Percentiles rank a stretch among this genome's conserved stretches.
phyloP scores from a whole-genome alignment of 2,329 filamentous ascomycete genomes.

The Epichloe amarillans region DNA sequence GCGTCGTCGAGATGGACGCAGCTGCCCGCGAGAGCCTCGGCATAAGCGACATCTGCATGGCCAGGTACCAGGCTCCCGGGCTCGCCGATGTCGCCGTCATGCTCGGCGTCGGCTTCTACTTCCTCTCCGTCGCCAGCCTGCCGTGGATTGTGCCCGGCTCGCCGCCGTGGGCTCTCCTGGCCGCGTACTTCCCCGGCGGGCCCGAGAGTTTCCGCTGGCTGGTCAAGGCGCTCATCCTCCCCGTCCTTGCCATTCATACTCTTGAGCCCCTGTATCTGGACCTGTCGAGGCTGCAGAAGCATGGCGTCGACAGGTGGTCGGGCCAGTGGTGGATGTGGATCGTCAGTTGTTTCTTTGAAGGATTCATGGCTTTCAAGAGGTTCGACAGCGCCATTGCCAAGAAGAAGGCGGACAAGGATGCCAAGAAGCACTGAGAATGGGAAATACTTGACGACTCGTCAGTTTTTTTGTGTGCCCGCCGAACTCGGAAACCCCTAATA shows the following conservation, averaged over 20 bases:
- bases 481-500: too few species aligned
- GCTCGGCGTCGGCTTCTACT: slow-evolving; percentile 38
- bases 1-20: slow-evolving; percentile 59
- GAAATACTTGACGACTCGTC: too few species aligned
- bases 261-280: slow-evolving; percentile 47
- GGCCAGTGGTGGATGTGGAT: slow-evolving; percentile 44
- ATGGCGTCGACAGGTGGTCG: slow-evolving; percentile 32
- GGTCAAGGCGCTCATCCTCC: slow-evolving; percentile 42
- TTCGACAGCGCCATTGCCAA: slow-evolving; percentile 35
- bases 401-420: slow-evolving; percentile 28
- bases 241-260: slow-evolving; percentile 51
- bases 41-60: slow-evolving; percentile 33
- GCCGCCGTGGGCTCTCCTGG: slow-evolving; percentile 33
- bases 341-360: slow-evolving; percentile 39
- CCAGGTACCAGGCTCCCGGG: slow-evolving; percentile 26
- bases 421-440: slow-evolving; percentile 21
- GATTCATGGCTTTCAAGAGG: slow-evolving; percentile 33
- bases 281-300: slow-evolving; percentile 27
- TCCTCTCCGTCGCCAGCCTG: slow-evolving; percentile 32
- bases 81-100: slow-evolving; percentile 40
- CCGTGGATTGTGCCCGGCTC: slow-evolving; percentile 40
- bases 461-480: too few species aligned
- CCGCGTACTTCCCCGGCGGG: slow-evolving; percentile 42
- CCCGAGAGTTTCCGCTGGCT: slow-evolving; percentile 43
- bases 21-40: slow-evolving; percentile 43